Base-by-base conservation (phyloP, 2,329 filamentous ascomycete species). In the Rhynchosporium graminicola region DNA sequence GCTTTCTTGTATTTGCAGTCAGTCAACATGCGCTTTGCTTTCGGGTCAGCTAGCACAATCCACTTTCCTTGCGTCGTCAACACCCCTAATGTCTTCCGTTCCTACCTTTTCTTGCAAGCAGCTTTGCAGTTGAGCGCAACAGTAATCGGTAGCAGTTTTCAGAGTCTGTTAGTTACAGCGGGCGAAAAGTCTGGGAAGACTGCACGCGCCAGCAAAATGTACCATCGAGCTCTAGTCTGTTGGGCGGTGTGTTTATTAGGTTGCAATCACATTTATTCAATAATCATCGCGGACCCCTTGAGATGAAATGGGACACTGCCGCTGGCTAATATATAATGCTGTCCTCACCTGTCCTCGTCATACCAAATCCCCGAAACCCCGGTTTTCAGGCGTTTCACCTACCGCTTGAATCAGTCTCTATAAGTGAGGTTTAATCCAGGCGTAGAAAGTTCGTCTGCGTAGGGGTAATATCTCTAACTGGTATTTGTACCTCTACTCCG, bases 221-320 rank as follows among this genome's bases (percentile, higher is more conserved):
- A 57, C 29, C 54, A 57, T 46, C 45, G 52, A 55, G 43, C 10
- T n/a, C 12, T 31, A 57, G 26, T 57, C 20, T 57, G 40, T 36
- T 33, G 7, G 8, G 40, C 10, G 40, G 26, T 57, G 40, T 57
- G 46, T 31, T 13, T 57, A 33, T 56, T 29, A 43, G 36, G 52
- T 43, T 43, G 52, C 31, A 42, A 56, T 45, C 10, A n/a, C n/a
- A 29, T 5, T n/a, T 57, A 29, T 12, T 33, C 12, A 13, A n/a
- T 45, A 20, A 33, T 13, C 7, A 15, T 45, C n/a, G 29, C 20
- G 33, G 9, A 12, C 3, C 6, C 26, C 2, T 20, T 20, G 28
- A 42, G 40, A 20, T 54, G 51, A 54, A n/a, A 28, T 40, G 9
- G 36, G 36, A 54, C 40, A 28, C 28, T 1, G 13, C 10, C 51